These are phyloP conservation scores for Lathyrus aphaca DNA, from an alignment of 306 rosid genomes.

Conservation along the genomic window DNA sequence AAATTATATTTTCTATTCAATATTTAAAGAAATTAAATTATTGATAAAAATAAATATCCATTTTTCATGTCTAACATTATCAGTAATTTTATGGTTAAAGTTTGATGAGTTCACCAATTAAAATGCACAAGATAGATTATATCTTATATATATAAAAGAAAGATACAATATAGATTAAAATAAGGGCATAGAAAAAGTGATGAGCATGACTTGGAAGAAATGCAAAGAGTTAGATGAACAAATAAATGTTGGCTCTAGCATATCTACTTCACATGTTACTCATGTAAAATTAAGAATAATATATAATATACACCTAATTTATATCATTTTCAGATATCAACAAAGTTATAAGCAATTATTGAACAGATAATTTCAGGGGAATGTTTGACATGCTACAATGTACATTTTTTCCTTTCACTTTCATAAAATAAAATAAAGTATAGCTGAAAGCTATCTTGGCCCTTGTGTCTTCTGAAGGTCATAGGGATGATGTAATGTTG, in stretches of 20 bases:
- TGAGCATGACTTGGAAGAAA: neutral
- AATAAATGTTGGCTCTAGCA: neutral
- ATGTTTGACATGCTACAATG: neutral
- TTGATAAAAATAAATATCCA: no score
- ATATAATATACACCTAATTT: slow-evolving; percentile 15
- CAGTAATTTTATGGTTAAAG: no score
- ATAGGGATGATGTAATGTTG: slow-evolving; percentile 42
- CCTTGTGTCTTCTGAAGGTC: slow-evolving; percentile 47
- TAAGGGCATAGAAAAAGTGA: neutral
- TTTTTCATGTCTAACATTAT: no score
- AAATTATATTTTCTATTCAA: no score
- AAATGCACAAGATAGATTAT: no score
- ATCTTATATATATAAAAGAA: neutral
- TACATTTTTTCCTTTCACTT: slow-evolving; percentile 18
- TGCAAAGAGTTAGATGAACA: neutral
- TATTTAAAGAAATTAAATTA: no score
- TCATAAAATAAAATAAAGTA: slow-evolving; percentile 16
- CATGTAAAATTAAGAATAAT: neutral
- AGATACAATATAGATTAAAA: neutral
- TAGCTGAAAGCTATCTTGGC: slow-evolving; percentile 43
- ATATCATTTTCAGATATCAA: slow-evolving; percentile 6
- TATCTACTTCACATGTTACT: neutral
- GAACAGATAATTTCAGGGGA: neutral
- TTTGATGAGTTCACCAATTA: no score
- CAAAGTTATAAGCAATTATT: slow-evolving; percentile 1